A percentile compares a stretch with the other conserved stretches of the same genome.
These are phyloP conservation scores for Boletellus ananas DNA, from an alignment of 768 basidiomycete genomes.

Conservation along the genomic window DNA sequence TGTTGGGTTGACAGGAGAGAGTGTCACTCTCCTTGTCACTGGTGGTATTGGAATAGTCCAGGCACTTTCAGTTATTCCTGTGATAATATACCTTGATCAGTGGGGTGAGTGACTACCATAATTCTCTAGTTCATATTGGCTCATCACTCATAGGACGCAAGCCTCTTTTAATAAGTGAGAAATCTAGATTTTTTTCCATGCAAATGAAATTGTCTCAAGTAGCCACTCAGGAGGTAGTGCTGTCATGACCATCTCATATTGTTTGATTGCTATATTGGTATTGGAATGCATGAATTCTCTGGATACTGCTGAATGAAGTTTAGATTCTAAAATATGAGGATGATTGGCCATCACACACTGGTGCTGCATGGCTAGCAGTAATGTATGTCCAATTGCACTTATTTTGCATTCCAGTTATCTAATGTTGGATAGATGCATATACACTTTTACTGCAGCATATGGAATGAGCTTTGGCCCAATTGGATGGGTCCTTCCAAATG, in stretches of 20 bases:
- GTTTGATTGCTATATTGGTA: slow-evolving; percentile 63
- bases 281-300: slow-evolving; percentile 1
- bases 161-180: slow-evolving; percentile 53
- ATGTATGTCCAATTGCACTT: slow-evolving; percentile 38
- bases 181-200: background rate
- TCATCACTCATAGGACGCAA: slow-evolving; percentile 48
- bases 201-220: background rate
- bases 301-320: background rate
- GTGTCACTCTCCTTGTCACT: slow-evolving; percentile 59
- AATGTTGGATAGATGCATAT: slow-evolving; percentile 48
- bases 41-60: slow-evolving; percentile 81
- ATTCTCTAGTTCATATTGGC: background rate
- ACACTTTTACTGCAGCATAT: slow-evolving; percentile 73
- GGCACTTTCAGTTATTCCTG: slow-evolving; percentile 70
- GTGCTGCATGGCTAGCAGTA: slow-evolving; percentile 69
- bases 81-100: slow-evolving; percentile 65
- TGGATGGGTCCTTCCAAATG: slow-evolving; percentile 80
- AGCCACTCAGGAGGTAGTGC: slow-evolving; percentile 47
- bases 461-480: slow-evolving; percentile 77
- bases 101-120: slow-evolving; percentile 40
- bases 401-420: background rate
- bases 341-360: slow-evolving; percentile 55
- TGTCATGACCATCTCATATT: slow-evolving; percentile 62
- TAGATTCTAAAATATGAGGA: slow-evolving; percentile 48
- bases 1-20: slow-evolving; percentile 60